These are phyloP conservation scores for Didymella sp. DNA, from an alignment of 2,329 filamentous ascomycete genomes.

Conservation along the genomic window DNA sequence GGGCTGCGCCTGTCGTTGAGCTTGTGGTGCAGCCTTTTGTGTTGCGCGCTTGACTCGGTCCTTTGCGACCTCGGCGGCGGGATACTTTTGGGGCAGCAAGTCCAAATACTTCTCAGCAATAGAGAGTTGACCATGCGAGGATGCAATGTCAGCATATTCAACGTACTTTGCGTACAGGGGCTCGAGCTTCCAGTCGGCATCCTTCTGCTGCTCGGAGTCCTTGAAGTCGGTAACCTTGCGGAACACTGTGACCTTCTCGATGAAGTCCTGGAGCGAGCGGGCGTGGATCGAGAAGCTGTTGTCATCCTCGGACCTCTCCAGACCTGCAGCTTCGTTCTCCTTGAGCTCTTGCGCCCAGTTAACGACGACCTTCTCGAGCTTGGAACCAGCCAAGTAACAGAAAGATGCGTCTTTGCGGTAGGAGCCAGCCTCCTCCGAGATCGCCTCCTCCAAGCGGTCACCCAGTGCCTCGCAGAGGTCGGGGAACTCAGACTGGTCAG, in stretches of 20 bases:
- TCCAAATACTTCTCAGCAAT: conserved; percentile 91
- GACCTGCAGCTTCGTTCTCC: conserved; percentile 77
- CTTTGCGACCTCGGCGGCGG: conserved; percentile 84
- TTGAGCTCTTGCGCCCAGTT: conserved; percentile 93
- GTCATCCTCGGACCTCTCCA: conserved; percentile 73
- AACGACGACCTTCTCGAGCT: conserved; percentile 93
- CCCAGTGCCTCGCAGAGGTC: conserved; percentile 95
- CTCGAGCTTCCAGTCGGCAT: conserved; percentile 86
- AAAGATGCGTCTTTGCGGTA: conserved; percentile 88
- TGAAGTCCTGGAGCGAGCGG: conserved; percentile 85
- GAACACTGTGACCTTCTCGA: conserved; percentile 98
- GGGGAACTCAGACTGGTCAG: conserved; percentile 86
- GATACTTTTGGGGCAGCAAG: conserved; percentile 81
- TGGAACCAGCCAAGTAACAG: conserved; percentile 94
- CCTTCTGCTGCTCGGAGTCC: conserved; percentile 74
- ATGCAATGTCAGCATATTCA: conserved; percentile 95
- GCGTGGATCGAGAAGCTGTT: conserved; percentile 93
- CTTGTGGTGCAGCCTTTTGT: conserved; percentile 62
- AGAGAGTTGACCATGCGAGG: conserved; percentile 83
- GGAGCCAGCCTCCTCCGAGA: conserved; percentile 58
- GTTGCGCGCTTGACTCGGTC: conserved; percentile 86
- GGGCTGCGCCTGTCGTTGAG: conserved; percentile 52
- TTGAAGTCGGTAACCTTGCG: conserved; percentile 90
- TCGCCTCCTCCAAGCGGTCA: conserved; percentile 81
- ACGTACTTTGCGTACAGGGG: conserved; percentile 92